Percentiles rank a stretch among this genome's conserved stretches.
Conservation (phyloP, 75 land plant species). For the Picea glauca region DNA sequence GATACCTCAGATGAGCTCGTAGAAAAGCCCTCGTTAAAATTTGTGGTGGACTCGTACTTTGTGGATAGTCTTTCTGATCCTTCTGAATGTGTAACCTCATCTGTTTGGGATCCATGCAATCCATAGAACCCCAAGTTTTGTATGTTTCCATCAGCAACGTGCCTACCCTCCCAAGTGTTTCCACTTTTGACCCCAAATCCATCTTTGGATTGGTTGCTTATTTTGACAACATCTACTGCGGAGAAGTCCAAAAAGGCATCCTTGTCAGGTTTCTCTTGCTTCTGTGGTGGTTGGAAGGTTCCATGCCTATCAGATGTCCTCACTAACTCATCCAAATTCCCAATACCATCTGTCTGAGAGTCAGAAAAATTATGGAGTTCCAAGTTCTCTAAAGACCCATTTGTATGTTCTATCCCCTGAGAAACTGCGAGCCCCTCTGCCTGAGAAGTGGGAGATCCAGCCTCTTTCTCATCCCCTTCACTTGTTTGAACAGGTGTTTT, state of each 20-base stretch:
- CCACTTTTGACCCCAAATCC: not conserved
- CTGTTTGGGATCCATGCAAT: not conserved
- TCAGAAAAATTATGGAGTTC: not conserved
- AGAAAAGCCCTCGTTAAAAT: not conserved
- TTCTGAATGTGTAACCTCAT: not conserved
- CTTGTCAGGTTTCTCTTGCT: not conserved
- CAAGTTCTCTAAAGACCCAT: not conserved
- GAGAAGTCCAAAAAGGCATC: not conserved
- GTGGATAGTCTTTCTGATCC: not conserved
- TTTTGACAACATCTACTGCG: not conserved
- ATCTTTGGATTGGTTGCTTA: not conserved
- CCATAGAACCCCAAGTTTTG: not conserved
- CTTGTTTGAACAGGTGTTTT: slow-evolving; percentile 4
- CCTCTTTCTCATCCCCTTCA: not conserved
- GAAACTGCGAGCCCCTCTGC: not conserved
- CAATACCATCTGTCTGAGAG: not conserved
- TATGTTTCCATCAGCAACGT: not conserved
- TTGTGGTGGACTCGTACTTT: not conserved
- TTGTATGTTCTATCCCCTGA: not conserved
- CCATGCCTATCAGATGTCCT: not conserved
- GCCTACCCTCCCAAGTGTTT: not conserved
- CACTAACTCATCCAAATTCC: not conserved
- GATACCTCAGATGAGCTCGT: not conserved
- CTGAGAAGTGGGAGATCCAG: not conserved
- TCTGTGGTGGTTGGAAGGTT: not conserved